Evolutionary conservation across 345 rosid species (phyloP), one percentile per base, ranked within the genome.

Genomic region (Bruguiera sexangula): DNA sequence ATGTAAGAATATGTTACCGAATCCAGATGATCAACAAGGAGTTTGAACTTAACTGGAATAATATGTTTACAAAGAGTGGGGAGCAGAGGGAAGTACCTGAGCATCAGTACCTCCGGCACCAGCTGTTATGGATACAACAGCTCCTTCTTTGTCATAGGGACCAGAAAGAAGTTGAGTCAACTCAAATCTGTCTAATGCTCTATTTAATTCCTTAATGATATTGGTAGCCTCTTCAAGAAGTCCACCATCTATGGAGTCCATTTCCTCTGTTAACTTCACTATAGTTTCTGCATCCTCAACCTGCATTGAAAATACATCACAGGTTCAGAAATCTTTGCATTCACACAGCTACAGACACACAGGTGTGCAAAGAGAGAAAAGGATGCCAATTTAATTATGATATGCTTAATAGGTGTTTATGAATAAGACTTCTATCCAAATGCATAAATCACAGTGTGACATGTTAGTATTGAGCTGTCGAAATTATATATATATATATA

Each of bases 51-150:
- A 24, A 9, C 22, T 56, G 10, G 60, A 24, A 3, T 21, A 56
- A 27, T 56, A 13, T 13, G 16, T 0, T 13, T 43, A 43, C 18
- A 3, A 39, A 11, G 10, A 4, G 4, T 1, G 29, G 9, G 30
- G 19, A 24, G 18, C 31, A 56, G 29, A 16, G 60, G 18, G 60
- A 21, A 56, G 60, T 83, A 91, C 98, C 97, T 94, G 98, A 16
- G 98, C 98, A 76, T 94, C 98, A 31, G 98, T 91, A 62, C 98
- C 98, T 27, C 98, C 98, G 69, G 98, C 98, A 72, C 98, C 98
- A 75, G 98, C 98, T 2, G 95, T 79, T 64, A 95, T 89, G 61
- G 85, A 74, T 71, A 95, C 76, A 56, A 95, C 85, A 57, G 97
- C 97, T 63, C 97, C 93, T 81, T 92, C 96, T 82, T 88, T 89